Percentiles rank a stretch among this genome's conserved stretches.
These are phyloP conservation scores for Boechera divaricarpa DNA, from an alignment of 345 rosid genomes.

Conservation along the genomic window DNA sequence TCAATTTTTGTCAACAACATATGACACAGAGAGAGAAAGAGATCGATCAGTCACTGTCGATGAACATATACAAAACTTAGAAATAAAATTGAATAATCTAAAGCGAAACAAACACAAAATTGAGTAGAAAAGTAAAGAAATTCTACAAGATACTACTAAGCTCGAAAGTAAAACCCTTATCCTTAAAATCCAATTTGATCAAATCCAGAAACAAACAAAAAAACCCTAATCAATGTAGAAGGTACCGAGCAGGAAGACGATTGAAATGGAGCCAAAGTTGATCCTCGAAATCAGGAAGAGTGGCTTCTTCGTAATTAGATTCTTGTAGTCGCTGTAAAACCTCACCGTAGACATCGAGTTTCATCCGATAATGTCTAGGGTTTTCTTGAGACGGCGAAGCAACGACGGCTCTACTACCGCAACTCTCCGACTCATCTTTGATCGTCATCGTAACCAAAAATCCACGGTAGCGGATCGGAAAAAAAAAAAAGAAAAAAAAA, in stretches of 20 bases:
- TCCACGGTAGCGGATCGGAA: conserved; percentile 26
- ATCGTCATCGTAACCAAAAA: conserved; percentile 58
- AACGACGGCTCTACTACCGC: conserved; percentile 75
- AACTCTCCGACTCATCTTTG: conserved; percentile 87
- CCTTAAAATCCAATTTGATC: neutral
- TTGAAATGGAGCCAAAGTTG: conserved; percentile 92
- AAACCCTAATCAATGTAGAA: conserved; percentile 20
- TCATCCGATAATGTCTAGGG: conserved; percentile 77
- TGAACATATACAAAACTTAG: conserved; percentile 25
- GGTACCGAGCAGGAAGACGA: conserved; percentile 91
- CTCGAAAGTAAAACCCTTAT: neutral
- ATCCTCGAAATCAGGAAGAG: conserved; percentile 80
- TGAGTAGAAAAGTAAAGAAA: neutral
- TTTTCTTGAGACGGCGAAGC: conserved; percentile 59
- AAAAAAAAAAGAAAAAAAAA: neutral
- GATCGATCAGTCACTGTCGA: conserved; percentile 26
- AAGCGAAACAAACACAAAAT: neutral
- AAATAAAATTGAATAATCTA: neutral
- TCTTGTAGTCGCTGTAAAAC: conserved; percentile 76
- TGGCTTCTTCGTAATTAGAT: conserved; percentile 69
- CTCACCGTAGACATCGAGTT: conserved; percentile 87
- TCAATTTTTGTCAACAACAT: neutral
- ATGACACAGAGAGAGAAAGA: conserved; percentile 9
- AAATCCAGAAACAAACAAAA: neutral
- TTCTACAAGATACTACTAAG: neutral